Evolutionary conservation across 1,284 basidiomycete species (phyloP).

Genomic region (Apiotrichum mycotoxinovorans): DNA sequence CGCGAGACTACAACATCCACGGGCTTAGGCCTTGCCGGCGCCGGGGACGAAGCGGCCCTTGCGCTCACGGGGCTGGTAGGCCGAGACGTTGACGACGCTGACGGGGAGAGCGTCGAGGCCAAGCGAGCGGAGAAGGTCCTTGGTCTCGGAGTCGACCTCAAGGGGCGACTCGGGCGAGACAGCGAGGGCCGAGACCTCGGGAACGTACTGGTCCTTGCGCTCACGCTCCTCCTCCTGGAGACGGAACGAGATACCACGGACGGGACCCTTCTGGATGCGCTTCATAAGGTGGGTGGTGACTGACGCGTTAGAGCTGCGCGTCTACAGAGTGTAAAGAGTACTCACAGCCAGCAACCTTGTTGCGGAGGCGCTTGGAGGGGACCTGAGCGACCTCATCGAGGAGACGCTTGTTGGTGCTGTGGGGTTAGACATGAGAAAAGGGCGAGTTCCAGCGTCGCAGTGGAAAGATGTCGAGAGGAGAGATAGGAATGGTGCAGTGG

Average conservation of each 20-base stretch:
- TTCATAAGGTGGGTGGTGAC: conserved; percentile 99
- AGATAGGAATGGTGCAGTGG: neutral
- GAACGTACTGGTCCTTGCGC: conserved; percentile 98
- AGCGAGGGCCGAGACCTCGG: conserved; percentile 91
- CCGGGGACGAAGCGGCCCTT: conserved; percentile 80
- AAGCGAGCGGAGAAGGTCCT: conserved; percentile 82
- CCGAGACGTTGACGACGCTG: conserved; percentile 64
- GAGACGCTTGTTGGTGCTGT: conserved; percentile 93
- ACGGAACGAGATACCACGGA: conserved; percentile 99
- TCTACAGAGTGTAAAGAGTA: conserved; percentile 2
- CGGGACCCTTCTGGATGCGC: conserved; percentile 98
- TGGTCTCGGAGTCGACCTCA: conserved; percentile 86
- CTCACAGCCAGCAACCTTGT: conserved; percentile 93
- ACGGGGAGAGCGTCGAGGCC: conserved; percentile 86
- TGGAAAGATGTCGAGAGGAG: neutral
- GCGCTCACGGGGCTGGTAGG: conserved; percentile 62
- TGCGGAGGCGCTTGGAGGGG: conserved; percentile 97
- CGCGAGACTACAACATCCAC: conserved; percentile 6
- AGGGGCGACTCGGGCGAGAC: conserved; percentile 64
- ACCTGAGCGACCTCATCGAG: conserved; percentile 99
- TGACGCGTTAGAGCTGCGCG: conserved; percentile 8
- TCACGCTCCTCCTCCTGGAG: conserved; percentile 99
- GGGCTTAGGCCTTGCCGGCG: conserved; percentile 54
- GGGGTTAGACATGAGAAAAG: neutral
- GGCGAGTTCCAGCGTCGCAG: no score